phyloP scores from a whole-genome alignment of 2,329 filamentous ascomycete genomes.

The Fusarium incarnatum region DNA sequence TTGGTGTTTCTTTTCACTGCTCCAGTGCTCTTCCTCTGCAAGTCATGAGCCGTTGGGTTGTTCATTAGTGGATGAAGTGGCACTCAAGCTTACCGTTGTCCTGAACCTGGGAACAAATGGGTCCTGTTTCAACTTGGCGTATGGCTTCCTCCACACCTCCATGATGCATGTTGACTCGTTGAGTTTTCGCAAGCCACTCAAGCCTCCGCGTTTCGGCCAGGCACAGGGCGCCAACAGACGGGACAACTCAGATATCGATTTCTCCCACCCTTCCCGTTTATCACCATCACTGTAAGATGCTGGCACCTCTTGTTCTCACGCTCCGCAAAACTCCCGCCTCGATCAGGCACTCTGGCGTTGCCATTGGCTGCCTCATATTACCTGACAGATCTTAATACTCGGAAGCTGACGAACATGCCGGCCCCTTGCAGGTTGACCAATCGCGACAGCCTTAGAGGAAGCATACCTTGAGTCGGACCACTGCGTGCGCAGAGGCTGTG shows the following conservation, averaged over 20 bases:
- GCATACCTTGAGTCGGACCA: conserved; percentile 36
- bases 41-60: conserved; percentile 27
- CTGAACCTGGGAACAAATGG: conserved; percentile 34
- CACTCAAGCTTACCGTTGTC: conserved; percentile 22
- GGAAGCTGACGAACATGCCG: conserved; percentile 39
- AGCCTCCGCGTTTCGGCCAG: conserved; percentile 38
- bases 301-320: conserved; percentile 18
- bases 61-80: conserved; percentile 30
- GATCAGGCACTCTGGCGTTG: conserved; percentile 25
- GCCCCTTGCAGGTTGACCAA: conserved; percentile 45
- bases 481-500: conserved; percentile 5
- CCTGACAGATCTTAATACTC: conserved; percentile 41
- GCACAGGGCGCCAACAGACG: conserved; percentile 25
- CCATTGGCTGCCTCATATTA: conserved; percentile 46
- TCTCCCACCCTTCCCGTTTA: conserved; percentile 12
- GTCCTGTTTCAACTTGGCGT: conserved; percentile 38
- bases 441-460: conserved; percentile 31
- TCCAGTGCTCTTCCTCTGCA: conserved; percentile 21
- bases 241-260: conserved; percentile 35
- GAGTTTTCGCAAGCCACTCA: conserved; percentile 25
- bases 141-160: conserved; percentile 36
- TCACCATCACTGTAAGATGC: conserved; percentile 14
- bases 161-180: conserved; percentile 33
- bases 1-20: conserved; percentile 19
- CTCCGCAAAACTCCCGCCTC: conserved; percentile 27